These are phyloP conservation scores for Phytopythium aichiense DNA, from an alignment of 352 stramenopile genomes.

Conservation along the genomic window DNA sequence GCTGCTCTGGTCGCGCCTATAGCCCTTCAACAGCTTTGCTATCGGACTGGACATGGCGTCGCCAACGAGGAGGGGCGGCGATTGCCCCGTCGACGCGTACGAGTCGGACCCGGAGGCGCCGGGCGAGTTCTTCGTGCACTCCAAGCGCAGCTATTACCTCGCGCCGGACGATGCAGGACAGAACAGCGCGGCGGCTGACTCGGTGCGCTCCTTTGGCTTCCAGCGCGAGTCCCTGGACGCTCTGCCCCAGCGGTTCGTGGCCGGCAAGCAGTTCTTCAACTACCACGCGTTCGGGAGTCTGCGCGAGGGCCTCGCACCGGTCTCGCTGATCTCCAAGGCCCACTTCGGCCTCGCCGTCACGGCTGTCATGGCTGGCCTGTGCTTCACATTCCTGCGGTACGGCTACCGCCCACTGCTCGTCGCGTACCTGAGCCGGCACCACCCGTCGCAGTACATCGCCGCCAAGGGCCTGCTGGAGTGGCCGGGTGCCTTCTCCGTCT, in stretches of 20 bases:
- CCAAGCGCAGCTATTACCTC: constrained; percentile 4
- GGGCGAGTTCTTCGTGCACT: constrained; percentile 6
- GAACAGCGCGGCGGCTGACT: background rate
- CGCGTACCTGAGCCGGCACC: constrained; percentile 31
- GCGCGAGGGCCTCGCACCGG: constrained; percentile 27
- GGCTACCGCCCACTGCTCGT: constrained; percentile 43
- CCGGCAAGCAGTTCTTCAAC: constrained; percentile 39
- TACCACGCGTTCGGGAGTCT: constrained; percentile 43
- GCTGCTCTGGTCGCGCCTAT: background rate
- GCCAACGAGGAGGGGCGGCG: constrained; percentile 2
- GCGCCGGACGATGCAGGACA: background rate
- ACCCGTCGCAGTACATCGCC: constrained; percentile 27
- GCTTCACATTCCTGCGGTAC: constrained; percentile 25
- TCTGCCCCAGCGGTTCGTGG: constrained; percentile 19
- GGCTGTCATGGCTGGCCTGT: constrained; percentile 23
- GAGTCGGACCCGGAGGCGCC: constrained; percentile 3
- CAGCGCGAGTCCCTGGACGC: background rate
- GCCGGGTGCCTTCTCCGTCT: constrained; percentile 64
- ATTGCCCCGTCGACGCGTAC: background rate
- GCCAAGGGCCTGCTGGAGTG: constrained; percentile 51
- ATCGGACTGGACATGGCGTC: background rate
- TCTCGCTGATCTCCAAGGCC: constrained; percentile 27
- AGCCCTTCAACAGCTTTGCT: background rate
- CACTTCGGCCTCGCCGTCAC: constrained; percentile 41
- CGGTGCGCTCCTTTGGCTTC: background rate